These are phyloP conservation scores for Magnolia officinalis DNA, from an alignment of 164 flowering plant species.

Conservation along the genomic window DNA sequence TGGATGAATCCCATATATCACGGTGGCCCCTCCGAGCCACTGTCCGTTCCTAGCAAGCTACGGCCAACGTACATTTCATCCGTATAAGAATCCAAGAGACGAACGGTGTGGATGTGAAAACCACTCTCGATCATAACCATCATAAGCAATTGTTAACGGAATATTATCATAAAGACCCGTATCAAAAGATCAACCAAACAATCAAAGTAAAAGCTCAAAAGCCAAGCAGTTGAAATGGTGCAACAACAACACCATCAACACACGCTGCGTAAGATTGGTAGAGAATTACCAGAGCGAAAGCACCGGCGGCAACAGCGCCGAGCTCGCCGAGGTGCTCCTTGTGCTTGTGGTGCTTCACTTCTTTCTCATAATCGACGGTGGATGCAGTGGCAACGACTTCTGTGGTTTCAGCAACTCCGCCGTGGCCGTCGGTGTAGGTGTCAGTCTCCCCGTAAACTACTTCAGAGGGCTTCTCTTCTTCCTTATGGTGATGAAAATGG, in stretches of 20 bases:
- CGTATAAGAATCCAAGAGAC: no score
- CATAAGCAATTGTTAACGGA: no score
- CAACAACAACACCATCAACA: no score
- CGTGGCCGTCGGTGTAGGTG: constrained; percentile 9
- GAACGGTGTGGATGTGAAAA: no score
- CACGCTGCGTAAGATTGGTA: neutral
- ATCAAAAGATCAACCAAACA: neutral
- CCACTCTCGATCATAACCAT: no score
- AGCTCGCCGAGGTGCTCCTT: constrained; percentile 53
- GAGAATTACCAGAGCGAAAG: constrained; percentile 33
- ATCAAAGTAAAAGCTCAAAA: neutral
- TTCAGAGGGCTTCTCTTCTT: constrained; percentile 5
- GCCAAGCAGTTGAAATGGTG: no score
- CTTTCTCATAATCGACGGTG: constrained; percentile 28
- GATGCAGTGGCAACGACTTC: neutral
- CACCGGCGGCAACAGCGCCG: constrained; percentile 58
- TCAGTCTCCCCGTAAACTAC: constrained; percentile 18
- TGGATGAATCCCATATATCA: no score
- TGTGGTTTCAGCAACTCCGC: neutral
- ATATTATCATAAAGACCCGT: no score
- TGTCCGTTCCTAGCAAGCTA: no score
- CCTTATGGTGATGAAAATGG: constrained; percentile 14
- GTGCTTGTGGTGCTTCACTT: constrained; percentile 71
- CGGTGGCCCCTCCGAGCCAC: no score
- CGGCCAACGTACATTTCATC: no score